These are phyloP conservation scores for Phaeosphaeria sp. DNA, from an alignment of 2,329 filamentous ascomycete species.

Conservation along the genomic window DNA sequence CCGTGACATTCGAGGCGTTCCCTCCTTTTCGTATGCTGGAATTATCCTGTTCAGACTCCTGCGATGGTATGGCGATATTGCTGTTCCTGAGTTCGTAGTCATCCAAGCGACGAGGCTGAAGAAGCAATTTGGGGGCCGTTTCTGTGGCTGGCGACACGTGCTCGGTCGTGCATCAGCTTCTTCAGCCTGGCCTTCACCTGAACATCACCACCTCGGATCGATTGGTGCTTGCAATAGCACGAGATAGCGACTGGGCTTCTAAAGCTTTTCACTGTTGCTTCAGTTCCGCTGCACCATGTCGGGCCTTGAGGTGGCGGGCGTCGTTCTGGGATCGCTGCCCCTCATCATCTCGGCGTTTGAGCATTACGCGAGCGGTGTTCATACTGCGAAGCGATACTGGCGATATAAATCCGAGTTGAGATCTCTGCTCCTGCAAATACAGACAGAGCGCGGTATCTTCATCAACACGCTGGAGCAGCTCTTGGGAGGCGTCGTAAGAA, in stretches of 20 bases:
- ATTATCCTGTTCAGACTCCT: not conserved
- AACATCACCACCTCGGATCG: not conserved
- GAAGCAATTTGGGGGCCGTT: constrained; percentile 4
- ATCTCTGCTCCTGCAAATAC: constrained; percentile 23
- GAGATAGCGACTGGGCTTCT: not conserved
- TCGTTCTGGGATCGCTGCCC: constrained; percentile 38
- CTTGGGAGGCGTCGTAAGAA: constrained; percentile 24
- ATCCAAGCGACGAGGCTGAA: not conserved
- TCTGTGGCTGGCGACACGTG: constrained; percentile 1
- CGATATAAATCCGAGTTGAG: constrained; percentile 27
- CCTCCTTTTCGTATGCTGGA: too few relatives aligned
- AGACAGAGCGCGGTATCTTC: constrained; percentile 33
- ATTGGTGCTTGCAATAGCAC: not conserved
- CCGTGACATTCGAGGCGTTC: not conserved
- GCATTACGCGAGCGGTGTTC: constrained; percentile 34
- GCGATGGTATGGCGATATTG: not conserved
- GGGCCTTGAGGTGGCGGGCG: constrained; percentile 38
- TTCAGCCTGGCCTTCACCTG: constrained; percentile 5
- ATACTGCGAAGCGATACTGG: constrained; percentile 30
- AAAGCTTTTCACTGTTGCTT: not conserved
- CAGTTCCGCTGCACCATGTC: constrained; percentile 19
- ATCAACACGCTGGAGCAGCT: constrained; percentile 34
- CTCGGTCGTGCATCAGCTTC: not conserved
- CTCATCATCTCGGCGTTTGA: constrained; percentile 38
- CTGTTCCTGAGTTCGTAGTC: not conserved